Evolutionary conservation across 1,284 basidiomycete genomes (phyloP).

Genomic region (Trametes versicolor): DNA sequence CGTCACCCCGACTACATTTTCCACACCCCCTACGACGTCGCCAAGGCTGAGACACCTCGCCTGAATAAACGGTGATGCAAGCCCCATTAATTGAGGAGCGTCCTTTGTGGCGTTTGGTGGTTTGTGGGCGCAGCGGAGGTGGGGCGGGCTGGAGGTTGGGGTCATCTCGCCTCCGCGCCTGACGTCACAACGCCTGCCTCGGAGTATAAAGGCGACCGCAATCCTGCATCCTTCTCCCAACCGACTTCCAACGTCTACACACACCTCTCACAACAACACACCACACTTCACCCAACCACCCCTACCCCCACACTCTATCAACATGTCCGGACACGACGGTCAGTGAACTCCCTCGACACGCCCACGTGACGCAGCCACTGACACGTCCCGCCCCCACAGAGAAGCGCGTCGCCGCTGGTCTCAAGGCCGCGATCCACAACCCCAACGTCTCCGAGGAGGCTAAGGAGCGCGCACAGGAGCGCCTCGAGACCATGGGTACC

Average conservation of each 20-base stretch:
- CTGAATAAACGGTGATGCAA: background rate
- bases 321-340: constrained; percentile 31
- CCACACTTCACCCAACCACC: background rate
- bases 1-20: background rate
- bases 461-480: constrained; percentile 55
- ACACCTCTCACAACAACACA: constrained; percentile 7
- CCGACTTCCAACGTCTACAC: background rate
- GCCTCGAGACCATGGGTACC: constrained; percentile 52
- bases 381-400: constrained; percentile 25
- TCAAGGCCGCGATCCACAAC: constrained; percentile 65
- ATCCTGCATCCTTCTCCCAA: background rate
- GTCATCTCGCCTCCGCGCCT: background rate
- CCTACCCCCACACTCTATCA: background rate
- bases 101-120: constrained; percentile 11
- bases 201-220: constrained; percentile 5
- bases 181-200: constrained; percentile 3
- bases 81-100: background rate
- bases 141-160: background rate
- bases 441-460: constrained; percentile 62
- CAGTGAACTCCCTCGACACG: constrained; percentile 2
- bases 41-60: background rate
- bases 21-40: background rate
- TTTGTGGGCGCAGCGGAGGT: background rate
- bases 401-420: constrained; percentile 59
- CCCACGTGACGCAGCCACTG: constrained; percentile 13